phyloP scores from a whole-genome alignment of 208 protist species.

The Herpetomonas tarakana region DNA sequence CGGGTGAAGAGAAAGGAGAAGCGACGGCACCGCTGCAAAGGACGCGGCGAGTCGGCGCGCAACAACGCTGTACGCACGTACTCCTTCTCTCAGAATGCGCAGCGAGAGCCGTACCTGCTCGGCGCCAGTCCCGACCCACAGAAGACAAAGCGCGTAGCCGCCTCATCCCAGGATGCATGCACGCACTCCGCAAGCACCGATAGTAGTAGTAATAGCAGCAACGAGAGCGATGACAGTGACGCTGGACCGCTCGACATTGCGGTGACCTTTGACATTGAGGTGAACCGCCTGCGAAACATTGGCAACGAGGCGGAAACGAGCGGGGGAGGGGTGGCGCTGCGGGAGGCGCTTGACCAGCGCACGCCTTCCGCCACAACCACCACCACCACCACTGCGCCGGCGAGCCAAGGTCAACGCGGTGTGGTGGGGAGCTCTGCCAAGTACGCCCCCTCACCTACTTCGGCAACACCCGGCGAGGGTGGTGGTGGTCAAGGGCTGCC shows the following conservation, averaged over 20 bases:
- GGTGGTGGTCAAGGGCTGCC: too few species aligned
- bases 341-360: too few species aligned
- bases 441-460: too few species aligned
- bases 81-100: background rate
- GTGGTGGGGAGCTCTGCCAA: too few species aligned
- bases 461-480: too few species aligned
- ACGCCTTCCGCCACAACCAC: too few species aligned
- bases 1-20: constrained; percentile 1
- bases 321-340: too few species aligned
- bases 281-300: constrained; percentile 8
- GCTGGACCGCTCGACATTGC: constrained; percentile 16
- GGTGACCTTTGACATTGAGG: constrained; percentile 48
- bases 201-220: background rate
- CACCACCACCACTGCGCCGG: too few species aligned
- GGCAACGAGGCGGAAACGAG: too few species aligned
- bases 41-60: background rate
- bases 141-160: background rate
- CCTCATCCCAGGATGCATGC: too few species aligned
- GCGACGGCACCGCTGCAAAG: background rate
- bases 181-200: constrained; percentile 4
- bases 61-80: background rate
- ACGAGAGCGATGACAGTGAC: constrained; percentile 5
- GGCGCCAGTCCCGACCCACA: background rate
- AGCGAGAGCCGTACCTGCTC: background rate
- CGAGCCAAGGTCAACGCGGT: too few species aligned